These are phyloP conservation scores for Penicillium sp. DNA, from an alignment of 2,329 filamentous ascomycete genomes.

Conservation along the genomic window DNA sequence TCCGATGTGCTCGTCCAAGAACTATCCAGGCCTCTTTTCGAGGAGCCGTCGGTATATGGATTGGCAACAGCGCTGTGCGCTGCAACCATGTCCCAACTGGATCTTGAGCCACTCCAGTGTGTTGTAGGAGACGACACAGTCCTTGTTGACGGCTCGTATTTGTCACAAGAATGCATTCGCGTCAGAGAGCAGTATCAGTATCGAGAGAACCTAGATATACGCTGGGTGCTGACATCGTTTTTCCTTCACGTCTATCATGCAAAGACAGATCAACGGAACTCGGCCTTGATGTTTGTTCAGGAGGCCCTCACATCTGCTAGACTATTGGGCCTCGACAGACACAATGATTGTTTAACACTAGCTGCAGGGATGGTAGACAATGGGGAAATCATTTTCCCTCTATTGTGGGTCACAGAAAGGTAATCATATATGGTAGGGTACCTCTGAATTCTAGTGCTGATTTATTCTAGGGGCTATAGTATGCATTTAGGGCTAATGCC, in stretches of 20 bases:
- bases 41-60: conserved; percentile 15
- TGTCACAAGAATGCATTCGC: conserved; percentile 23
- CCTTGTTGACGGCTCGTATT: conserved; percentile 17
- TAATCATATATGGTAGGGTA: conserved; percentile 7
- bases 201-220: conserved; percentile 19
- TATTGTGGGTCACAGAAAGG: conserved; percentile 31
- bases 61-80: conserved; percentile 26
- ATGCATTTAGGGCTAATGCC: conserved; percentile 27
- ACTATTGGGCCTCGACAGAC: conserved; percentile 21
- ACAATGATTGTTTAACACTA: not conserved
- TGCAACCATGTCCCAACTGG: conserved; percentile 29
- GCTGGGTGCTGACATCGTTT: conserved; percentile 24
- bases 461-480: conserved; percentile 24
- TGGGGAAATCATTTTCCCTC: conserved; percentile 22
- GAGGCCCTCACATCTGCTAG: conserved; percentile 24
- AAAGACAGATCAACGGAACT: conserved; percentile 25
- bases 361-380: conserved; percentile 22
- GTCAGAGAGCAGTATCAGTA: conserved; percentile 18
- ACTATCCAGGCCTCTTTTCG: conserved; percentile 6
- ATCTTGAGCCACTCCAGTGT: conserved; percentile 19
- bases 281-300: conserved; percentile 28
- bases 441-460: not conserved
- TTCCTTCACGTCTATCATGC: conserved; percentile 32
- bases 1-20: conserved; percentile 17
- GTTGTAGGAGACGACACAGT: not conserved